A percentile compares a stretch with the other conserved stretches of the same genome.
These are phyloP conservation scores for Xanthoceras sorbifolium DNA, from an alignment of 345 rosid genomes.

Conservation along the genomic window DNA sequence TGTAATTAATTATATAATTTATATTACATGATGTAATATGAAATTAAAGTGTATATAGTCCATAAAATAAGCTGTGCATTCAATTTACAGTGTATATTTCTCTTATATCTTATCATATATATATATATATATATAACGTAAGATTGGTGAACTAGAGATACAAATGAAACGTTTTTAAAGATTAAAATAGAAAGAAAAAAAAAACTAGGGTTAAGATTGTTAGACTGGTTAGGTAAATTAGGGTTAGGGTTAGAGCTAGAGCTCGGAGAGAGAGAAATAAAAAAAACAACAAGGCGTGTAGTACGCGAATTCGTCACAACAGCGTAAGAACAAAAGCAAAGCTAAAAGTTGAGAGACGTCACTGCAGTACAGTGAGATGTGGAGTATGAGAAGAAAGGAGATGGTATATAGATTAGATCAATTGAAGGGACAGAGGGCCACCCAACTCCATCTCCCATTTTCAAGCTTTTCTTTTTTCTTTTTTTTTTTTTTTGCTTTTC, in stretches of 20 bases:
- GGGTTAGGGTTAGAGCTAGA: conserved; percentile 19
- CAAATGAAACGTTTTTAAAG: too few relatives aligned
- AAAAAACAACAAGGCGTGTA: neutral
- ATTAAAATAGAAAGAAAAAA: too few relatives aligned
- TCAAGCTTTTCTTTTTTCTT: neutral
- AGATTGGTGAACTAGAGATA: too few relatives aligned
- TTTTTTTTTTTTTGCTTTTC: neutral
- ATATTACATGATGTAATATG: too few relatives aligned
- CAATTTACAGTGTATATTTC: too few relatives aligned
- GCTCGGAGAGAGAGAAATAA: neutral
- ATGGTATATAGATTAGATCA: neutral
- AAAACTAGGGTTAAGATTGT: neutral
- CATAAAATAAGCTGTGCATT: too few relatives aligned
- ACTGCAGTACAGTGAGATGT: neutral
- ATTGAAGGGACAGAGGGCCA: neutral
- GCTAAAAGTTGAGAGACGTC: conserved; percentile 1
- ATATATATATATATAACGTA: too few relatives aligned
- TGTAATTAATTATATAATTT: too few relatives aligned
- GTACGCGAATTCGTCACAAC: conserved; percentile 31
- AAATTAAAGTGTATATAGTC: too few relatives aligned
- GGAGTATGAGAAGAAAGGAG: conserved; percentile 7
- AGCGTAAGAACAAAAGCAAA: conserved; percentile 30
- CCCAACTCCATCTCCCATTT: neutral
- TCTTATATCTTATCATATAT: neutral
- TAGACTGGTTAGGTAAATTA: neutral